Base-by-base conservation (phyloP, 169 alveolate species). In the Amoebophrya sp. region DNA sequence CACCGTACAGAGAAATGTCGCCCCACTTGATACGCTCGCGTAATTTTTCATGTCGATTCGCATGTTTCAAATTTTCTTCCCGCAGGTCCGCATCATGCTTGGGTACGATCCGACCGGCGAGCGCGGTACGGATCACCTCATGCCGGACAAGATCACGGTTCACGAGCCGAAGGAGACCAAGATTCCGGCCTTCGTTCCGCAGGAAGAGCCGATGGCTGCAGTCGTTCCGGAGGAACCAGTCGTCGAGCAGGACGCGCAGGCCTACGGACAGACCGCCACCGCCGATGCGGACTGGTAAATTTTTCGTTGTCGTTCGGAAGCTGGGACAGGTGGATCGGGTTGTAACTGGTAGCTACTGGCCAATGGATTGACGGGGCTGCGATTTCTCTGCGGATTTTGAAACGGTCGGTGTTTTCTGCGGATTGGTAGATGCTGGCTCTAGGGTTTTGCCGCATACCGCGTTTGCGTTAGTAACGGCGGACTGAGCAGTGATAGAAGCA, bases 71-170 rank as follows among this genome's bases (percentile, higher is more conserved):
- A 18, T 23, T 23, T 54, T 83, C 26, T 26, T 34, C 41, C 40
- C 0, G 6, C 78, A 91, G 93, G 92, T 92, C 92, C 76, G 90
- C 92, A 98, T 99, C 95, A 98, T 98, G 99, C 97, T 97, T 90
- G 99, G 99, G 83, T 96, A 98, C 93, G 99, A 99, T 94, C 99
- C 99, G 40, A 99, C 97, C 93, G 99, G 99, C 90, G 97, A 97
- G 94, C 94, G 95, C 89, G 99, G 99, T 40, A 98, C 99, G 90
- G 94, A 97, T 90, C 96, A 96, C 90, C 97, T 98, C 91, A 93
- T 99, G 93, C 99, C 99, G 40, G 99, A 99, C 95, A 96, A 96
- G 93, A 98, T 99, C 92, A 96, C 98, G 93, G 99, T 99, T 95
- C 96, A 96, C 93, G 99, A 98, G 95, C 99, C 99, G 33, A 98